Evolutionary conservation across 495 filamentous ascomycete genomes (phyloP).

Genomic region (Penicillium flavigenum): DNA sequence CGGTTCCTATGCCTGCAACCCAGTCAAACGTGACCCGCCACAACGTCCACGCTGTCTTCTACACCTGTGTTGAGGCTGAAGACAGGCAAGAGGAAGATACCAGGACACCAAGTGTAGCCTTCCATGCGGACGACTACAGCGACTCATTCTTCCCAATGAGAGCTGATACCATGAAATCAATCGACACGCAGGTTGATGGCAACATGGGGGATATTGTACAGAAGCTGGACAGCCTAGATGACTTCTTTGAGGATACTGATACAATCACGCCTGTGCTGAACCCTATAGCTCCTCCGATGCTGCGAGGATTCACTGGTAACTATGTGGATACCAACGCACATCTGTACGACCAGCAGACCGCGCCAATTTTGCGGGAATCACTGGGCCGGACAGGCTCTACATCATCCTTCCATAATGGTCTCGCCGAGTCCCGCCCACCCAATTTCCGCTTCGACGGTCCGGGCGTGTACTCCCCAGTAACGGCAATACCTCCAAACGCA

Average conservation of each 20-base stretch:
- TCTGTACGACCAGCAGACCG: slow-evolving; percentile 90
- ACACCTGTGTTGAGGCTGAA: slow-evolving; percentile 74
- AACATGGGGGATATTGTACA: slow-evolving; percentile 84
- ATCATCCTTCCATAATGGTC: slow-evolving; percentile 84
- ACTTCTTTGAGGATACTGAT: slow-evolving; percentile 81
- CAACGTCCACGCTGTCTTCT: slow-evolving; percentile 96
- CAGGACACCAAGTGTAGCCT: slow-evolving; percentile 83
- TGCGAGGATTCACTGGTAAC: slow-evolving; percentile 63
- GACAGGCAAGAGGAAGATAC: slow-evolving; percentile 55
- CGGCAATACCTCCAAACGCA: slow-evolving; percentile 23
- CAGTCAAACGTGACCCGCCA: slow-evolving; percentile 79
- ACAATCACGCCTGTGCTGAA: slow-evolving; percentile 48
- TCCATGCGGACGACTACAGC: slow-evolving; percentile 83
- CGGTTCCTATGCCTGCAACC: slow-evolving; percentile 87
- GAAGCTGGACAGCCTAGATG: slow-evolving; percentile 89
- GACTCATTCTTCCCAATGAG: slow-evolving; percentile 77
- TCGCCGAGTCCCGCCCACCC: slow-evolving; percentile 67
- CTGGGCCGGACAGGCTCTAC: slow-evolving; percentile 67
- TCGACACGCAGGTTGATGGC: slow-evolving; percentile 72
- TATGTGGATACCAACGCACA: slow-evolving; percentile 75
- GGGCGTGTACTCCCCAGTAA: slow-evolving; percentile 57
- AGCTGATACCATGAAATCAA: slow-evolving; percentile 88
- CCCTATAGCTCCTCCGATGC: slow-evolving; percentile 47
- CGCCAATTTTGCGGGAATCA: slow-evolving; percentile 85
- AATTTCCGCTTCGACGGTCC: slow-evolving; percentile 56